A percentile compares a stretch with the other conserved stretches of the same genome.
These are phyloP conservation scores for Verticillium tricorpus DNA, from an alignment of 2,329 filamentous ascomycete species.

Conservation along the genomic window DNA sequence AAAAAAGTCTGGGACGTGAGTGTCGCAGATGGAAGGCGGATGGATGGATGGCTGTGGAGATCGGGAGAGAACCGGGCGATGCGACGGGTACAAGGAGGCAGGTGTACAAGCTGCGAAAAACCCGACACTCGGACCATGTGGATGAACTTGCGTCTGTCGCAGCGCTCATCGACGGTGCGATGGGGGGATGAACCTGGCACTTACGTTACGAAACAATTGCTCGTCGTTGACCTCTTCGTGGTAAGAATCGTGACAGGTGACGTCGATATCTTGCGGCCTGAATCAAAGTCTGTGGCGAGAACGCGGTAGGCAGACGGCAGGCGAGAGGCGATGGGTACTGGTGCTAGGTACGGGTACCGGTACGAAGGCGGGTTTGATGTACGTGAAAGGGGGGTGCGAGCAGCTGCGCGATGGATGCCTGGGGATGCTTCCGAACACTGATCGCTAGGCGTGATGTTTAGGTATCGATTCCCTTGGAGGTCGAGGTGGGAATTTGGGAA, in stretches of 20 bases:
- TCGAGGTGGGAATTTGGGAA: background rate
- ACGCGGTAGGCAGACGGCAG: background rate
- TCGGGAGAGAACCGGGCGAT: slow-evolving; percentile 3
- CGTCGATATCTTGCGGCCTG: background rate
- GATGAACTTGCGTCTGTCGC: background rate
- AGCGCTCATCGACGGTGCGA: background rate
- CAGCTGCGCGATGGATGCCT: background rate
- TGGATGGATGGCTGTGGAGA: slow-evolving; percentile 1
- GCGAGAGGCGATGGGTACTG: background rate
- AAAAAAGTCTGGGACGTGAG: slow-evolving; percentile 4
- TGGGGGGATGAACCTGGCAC: background rate
- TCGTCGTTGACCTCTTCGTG: background rate
- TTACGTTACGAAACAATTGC: background rate
- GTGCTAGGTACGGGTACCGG: background rate
- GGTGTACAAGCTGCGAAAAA: background rate
- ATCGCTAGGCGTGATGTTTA: background rate
- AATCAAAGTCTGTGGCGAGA: background rate
- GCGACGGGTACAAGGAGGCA: background rate
- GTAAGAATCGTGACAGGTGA: background rate
- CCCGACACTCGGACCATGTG: background rate
- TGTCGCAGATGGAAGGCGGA: slow-evolving; percentile 1
- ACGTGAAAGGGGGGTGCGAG: background rate
- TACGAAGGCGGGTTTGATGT: background rate
- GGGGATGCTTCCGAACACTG: background rate
- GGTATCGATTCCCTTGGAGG: background rate